Base-by-base conservation (phyloP, 352 stramenopile genomes). In the Globisporangium rhizosaccharum region DNA sequence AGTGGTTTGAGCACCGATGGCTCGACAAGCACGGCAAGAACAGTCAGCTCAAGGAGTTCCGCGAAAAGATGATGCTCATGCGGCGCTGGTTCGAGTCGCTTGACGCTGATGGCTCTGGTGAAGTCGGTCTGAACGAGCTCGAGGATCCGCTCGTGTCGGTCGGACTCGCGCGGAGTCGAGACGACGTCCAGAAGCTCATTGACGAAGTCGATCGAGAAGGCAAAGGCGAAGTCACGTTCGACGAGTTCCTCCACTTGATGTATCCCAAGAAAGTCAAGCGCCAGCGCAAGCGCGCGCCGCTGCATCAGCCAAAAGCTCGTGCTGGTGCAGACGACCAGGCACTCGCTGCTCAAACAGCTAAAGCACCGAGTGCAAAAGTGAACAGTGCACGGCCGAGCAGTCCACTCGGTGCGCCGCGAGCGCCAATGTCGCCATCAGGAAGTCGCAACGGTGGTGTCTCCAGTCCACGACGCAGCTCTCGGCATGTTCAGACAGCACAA, bases 141-240 rank as follows among this genome's bases (percentile, higher is more conserved):
- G 84, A 92, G 42, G 84, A 94, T 37, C 87, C 87, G n/a, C 72
- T 96, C 15, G 78, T 96, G n/a, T 94, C 85, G 0, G 84, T 94
- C 14, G 87, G 87, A 1, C 72, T 96, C 25, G 87, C 86, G 25
- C 70, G 75, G 9, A 87, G 63, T 54, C 79, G 81, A 8, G 75
- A 87, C 26, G 84, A 96, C 54, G 84, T 96, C 23, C 75, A 85
- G 53, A 63, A 75, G 17, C 63, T 96, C 28, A 89, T 96, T 30
- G 70, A 86, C 41, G 68, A 76, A 10, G 83, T 93, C 7, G 86
- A 90, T 60, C 68, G 76, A 26, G 73, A 87, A 36, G 76, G 72
- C 51, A 82, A 63, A 1, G 83, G 81, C 9, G 71, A 88, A 36
- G 75, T 93, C 57, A 91, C 79, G 0, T 93, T 93, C 30, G 58